phyloP scores from a whole-genome alignment of 1,284 basidiomycete genomes.

The Sutorius eximius region DNA sequence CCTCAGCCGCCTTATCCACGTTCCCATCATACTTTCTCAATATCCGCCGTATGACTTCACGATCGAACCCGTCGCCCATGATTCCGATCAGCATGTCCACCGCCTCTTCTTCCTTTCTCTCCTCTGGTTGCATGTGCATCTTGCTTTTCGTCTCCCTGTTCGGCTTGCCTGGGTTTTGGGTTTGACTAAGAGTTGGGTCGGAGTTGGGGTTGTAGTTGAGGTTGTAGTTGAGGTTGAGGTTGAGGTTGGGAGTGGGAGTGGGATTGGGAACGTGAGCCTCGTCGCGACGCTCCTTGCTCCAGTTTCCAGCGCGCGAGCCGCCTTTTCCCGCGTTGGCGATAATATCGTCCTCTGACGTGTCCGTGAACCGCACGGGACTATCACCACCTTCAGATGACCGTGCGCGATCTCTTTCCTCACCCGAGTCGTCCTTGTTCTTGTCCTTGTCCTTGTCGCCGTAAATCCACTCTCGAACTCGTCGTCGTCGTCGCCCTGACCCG shows the following conservation, averaged over 20 bases:
- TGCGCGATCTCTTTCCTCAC: not conserved
- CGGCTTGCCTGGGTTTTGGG: not conserved
- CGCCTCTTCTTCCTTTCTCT: conserved; percentile 22
- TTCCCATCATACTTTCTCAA: conserved; percentile 59
- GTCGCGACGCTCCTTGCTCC: not conserved
- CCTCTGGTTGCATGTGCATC: conserved; percentile 27
- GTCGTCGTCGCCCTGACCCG: conserved; percentile 7
- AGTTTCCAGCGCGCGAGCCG: not conserved
- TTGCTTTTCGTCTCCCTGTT: not conserved
- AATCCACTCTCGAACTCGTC: conserved; percentile 21
- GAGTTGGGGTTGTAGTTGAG: not conserved
- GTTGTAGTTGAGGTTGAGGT: not conserved
- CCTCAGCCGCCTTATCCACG: conserved; percentile 59
- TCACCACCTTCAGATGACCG: conserved; percentile 3
- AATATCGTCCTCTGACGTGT: conserved; percentile 11
- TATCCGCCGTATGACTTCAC: conserved; percentile 49
- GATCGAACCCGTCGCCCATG: conserved; percentile 42
- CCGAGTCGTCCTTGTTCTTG: not conserved
- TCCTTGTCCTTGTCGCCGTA: conserved; percentile 6
- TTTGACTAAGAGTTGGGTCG: not conserved
- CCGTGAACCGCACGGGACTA: conserved; percentile 20
- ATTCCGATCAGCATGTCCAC: conserved; percentile 27
- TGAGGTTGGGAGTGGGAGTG: not conserved
- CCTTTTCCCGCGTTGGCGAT: not conserved
- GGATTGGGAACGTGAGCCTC: not conserved